Evolutionary conservation across 306 rosid species (phyloP).

Genomic region (Rubus idaeus): DNA sequence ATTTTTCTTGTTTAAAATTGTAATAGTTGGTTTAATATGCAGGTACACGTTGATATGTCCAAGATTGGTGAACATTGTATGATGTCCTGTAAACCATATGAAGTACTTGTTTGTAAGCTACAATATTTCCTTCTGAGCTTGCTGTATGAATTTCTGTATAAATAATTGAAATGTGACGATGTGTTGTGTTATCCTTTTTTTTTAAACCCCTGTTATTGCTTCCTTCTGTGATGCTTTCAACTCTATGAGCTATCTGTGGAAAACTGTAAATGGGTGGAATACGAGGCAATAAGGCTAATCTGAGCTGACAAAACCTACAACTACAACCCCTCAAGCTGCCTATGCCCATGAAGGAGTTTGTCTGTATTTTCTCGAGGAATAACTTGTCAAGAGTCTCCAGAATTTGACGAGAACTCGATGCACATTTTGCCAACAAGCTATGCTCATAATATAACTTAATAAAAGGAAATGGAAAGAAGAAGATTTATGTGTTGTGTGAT

Average conservation of each 20-base stretch:
- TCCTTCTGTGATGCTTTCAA: background rate
- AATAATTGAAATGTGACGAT: constrained; percentile 15
- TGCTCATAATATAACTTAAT: too few relatives aligned
- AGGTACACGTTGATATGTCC: background rate
- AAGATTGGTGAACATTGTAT: constrained; percentile 17
- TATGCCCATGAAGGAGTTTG: background rate
- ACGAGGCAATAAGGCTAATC: background rate
- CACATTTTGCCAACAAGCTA: too few relatives aligned
- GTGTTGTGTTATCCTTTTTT: background rate
- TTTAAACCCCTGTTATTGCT: background rate
- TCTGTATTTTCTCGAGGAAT: too few relatives aligned
- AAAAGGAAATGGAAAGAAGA: too few relatives aligned
- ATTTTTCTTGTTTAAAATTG: constrained; percentile 13
- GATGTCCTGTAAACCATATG: constrained; percentile 16
- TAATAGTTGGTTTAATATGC: constrained; percentile 17
- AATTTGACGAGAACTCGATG: too few relatives aligned
- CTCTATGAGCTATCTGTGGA: background rate
- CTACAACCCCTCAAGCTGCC: background rate
- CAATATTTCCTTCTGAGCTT: constrained; percentile 23
- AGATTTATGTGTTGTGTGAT: too few relatives aligned
- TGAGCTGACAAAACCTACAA: background rate
- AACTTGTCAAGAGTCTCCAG: too few relatives aligned
- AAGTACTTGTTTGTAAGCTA: constrained; percentile 25
- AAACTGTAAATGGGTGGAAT: background rate
- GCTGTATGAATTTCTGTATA: constrained; percentile 16